phyloP scores from a whole-genome alignment of 2,329 filamentous ascomycete species.

The Stachybotrys elegans region DNA sequence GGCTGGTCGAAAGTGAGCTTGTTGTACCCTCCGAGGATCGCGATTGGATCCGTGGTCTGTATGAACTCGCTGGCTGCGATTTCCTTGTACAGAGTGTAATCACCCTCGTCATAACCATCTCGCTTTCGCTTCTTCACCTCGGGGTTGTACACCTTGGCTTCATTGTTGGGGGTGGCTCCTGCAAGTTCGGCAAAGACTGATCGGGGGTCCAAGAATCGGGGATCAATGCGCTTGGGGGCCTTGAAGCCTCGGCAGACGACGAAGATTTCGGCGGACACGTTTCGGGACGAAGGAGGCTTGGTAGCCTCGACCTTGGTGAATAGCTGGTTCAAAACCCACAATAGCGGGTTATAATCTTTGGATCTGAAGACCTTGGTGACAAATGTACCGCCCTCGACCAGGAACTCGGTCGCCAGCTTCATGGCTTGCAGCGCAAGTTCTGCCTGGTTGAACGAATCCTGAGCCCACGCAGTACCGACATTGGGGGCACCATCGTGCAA shows the following conservation, averaged over 20 bases:
- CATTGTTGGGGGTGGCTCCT: slow-evolving; percentile 83
- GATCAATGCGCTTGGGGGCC: slow-evolving; percentile 88
- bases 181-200: slow-evolving; percentile 91
- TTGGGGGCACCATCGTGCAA: slow-evolving; percentile 97
- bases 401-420: slow-evolving; percentile 91
- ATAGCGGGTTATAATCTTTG: slow-evolving; percentile 91
- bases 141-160: slow-evolving; percentile 96
- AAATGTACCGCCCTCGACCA: slow-evolving; percentile 84
- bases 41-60: slow-evolving; percentile 87
- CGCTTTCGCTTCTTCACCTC: slow-evolving; percentile 96
- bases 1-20: slow-evolving; percentile 76
- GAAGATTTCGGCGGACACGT: slow-evolving; percentile 97
- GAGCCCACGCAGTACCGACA: slow-evolving; percentile 95
- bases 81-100: slow-evolving; percentile 90
- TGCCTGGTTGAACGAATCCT: slow-evolving; percentile 97
- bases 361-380: slow-evolving; percentile 97
- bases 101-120: slow-evolving; percentile 95
- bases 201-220: slow-evolving; percentile 82
- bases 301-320: slow-evolving; percentile 95
- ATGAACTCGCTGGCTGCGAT: slow-evolving; percentile 87
- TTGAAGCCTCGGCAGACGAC: slow-evolving; percentile 95
- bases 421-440: slow-evolving; percentile 86
- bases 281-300: slow-evolving; percentile 91
- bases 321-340: slow-evolving; percentile 97
- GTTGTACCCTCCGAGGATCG: slow-evolving; percentile 82